Evolutionary conservation across 129 eudicot species (phyloP), one percentile per base, ranked within the genome.

Genomic region (Gnaphalium uliginosum): DNA sequence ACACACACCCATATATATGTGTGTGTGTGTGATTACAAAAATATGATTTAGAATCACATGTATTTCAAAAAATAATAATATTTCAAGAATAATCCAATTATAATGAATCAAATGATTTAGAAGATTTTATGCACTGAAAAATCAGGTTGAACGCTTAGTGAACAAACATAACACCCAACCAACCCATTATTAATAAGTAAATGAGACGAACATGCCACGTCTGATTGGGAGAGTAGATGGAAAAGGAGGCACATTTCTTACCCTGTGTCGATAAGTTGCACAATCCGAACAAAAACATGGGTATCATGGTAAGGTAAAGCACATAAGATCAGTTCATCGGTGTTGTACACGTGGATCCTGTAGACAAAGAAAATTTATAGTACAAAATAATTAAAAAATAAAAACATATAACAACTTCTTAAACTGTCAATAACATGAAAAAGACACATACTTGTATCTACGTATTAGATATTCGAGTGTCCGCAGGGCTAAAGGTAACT

Each of bases 221-320:
- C 32, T 29, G 29, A 54, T 71, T 59, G 14, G 2, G 0, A 60
- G 5, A 37, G 25, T 39, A 72, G 26, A 30, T 19, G 17, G 0
- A 79, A 14, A 37, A 68, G 37, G 51, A 8, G 56, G n/a, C n/a
- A 32, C n/a, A 15, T 78, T 37, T 56, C 81, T 89, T 86, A 89
- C 96, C 96, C 96, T 66, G 92, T 78, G 48, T 85, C 78, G 27
- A 94, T 77, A 73, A 94, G 80, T 74, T 89, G 98, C 77, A 89
- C 86, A 19, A 94, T 83, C 51, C 87, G 87, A 15, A 94, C 98
- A 78, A 94, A 94, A 24, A 73, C 86, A 73, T 85, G 91, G 21
- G 98, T 88, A 69, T 90, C 98, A 74, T 94, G 98, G 80, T 88
- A 94, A 0, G 98, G 98, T 72, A 94, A 77, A 18, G 93, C 84